Percentiles rank a stretch among this genome's conserved stretches.
phyloP scores from a whole-genome alignment of 306 rosid genomes.

The Styphnolobium japonicum region DNA sequence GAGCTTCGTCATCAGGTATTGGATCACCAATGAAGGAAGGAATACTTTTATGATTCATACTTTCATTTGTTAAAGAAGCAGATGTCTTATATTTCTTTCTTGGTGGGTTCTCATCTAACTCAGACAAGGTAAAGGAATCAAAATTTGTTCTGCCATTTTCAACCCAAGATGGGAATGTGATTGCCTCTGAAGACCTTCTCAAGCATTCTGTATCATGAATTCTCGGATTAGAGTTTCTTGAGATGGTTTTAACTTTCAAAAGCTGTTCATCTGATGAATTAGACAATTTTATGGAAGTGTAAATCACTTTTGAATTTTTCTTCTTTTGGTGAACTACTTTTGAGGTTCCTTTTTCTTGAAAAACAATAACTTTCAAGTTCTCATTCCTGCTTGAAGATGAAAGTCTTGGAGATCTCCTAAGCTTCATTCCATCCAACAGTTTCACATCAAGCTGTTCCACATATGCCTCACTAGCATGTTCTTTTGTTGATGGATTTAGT shows the following conservation, averaged over 20 bases:
- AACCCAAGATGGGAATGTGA: conserved; percentile 26
- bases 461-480: background rate
- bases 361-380: background rate
- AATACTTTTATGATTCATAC: background rate
- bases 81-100: conserved; percentile 37
- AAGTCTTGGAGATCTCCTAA: conserved; percentile 48
- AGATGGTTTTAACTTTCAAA: conserved; percentile 9
- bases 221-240: conserved; percentile 26
- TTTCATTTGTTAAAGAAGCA: conserved; percentile 16
- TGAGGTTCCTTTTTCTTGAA: conserved; percentile 11
- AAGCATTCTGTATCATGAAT: conserved; percentile 19
- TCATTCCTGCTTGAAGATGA: conserved; percentile 25
- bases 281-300: conserved; percentile 30
- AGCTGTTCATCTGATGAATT: conserved; percentile 29
- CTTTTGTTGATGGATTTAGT: background rate
- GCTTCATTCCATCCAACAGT: background rate
- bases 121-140: conserved; percentile 30
- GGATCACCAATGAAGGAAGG: conserved; percentile 76
- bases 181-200: conserved; percentile 29
- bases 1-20: conserved; percentile 78
- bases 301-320: background rate
- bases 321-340: conserved; percentile 13
- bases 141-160: conserved; percentile 34
- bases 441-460: background rate
- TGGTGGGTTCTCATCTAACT: conserved; percentile 36